These are phyloP conservation scores for Lentinula boryana DNA, from an alignment of 768 basidiomycete genomes.

Conservation along the genomic window DNA sequence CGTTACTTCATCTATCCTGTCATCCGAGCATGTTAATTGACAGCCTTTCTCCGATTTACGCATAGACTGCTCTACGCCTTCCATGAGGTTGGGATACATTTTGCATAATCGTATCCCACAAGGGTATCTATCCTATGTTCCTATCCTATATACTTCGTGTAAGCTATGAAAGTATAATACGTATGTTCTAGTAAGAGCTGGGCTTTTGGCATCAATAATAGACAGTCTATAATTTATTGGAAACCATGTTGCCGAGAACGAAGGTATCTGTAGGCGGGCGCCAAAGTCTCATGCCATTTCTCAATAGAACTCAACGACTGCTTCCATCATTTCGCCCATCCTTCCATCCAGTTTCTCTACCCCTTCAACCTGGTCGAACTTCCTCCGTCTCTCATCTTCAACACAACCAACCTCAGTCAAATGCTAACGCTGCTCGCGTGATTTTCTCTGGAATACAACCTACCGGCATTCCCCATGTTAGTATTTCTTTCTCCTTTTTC, in stretches of 20 bases:
- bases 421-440: background rate
- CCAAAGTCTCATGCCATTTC: too few species aligned
- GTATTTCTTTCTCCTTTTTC: background rate
- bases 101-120: slow-evolving; percentile 33
- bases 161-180: background rate
- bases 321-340: too few species aligned
- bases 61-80: slow-evolving; percentile 64
- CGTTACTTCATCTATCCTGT: slow-evolving; percentile 6
- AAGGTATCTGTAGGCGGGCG: too few species aligned
- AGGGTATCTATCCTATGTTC: too few species aligned
- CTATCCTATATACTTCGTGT: background rate
- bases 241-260: too few species aligned
- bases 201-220: too few species aligned
- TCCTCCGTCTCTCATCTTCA: background rate
- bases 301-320: too few species aligned
- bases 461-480: background rate
- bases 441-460: slow-evolving; percentile 6
- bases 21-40: background rate
- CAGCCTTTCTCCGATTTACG: background rate
- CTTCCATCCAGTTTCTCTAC: too few species aligned
- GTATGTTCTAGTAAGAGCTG: too few species aligned
- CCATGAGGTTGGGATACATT: slow-evolving; percentile 70
- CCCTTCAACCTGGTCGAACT: background rate
- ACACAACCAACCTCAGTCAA: background rate
- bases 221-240: too few species aligned